Evolutionary conservation across 2,329 filamentous ascomycete genomes (phyloP), one percentile per base, ranked within the genome.

Genomic region (Alternaria arborescens): DNA sequence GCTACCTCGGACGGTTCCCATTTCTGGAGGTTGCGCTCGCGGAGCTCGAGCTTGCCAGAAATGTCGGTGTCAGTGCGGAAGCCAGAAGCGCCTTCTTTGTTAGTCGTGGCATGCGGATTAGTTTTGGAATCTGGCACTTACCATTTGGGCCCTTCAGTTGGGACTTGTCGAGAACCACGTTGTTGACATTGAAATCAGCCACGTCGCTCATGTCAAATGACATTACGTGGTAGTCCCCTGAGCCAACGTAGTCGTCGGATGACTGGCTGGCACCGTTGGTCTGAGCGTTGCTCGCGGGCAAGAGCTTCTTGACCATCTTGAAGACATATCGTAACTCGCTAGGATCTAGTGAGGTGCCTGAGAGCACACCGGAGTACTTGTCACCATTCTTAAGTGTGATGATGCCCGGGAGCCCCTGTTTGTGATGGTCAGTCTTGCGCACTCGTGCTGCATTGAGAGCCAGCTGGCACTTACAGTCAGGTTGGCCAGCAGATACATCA

Each of bases 21-120:
- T 70, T 86, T 89, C 75, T 97, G 89, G 41, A 98, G 83, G 53
- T 88, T 84, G 61, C 93, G 89, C 79, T 97, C 92, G 59, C 87
- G 88, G 50, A 87, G 84, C 46, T 85, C 81, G 65, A 89, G 87
- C 71, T 86, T 86, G 66, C 91, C 91, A 8, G 94, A 95, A 65
- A 98, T 97, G 72, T 95, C 92, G 34, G 88, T 84, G 75, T 98
- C 94, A 24, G 94, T 98, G 65, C 91, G 89, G 81, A 98, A 97
- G 24, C 84, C 86, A 58, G 86, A 80, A 24, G 70, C 60, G 20
- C 69, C 62, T 66, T 12, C 42, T 87, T 82, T 8, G 52, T 59
- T 36, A 61, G 58, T 44, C 24, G 20, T 86, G 85, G 64, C 91
- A 92, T 95, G 11, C 18, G 24, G 61, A 30, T 47, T 36, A 50